Conservation (phyloP, 306 rosid genomes). For the Rosa rugosa region DNA sequence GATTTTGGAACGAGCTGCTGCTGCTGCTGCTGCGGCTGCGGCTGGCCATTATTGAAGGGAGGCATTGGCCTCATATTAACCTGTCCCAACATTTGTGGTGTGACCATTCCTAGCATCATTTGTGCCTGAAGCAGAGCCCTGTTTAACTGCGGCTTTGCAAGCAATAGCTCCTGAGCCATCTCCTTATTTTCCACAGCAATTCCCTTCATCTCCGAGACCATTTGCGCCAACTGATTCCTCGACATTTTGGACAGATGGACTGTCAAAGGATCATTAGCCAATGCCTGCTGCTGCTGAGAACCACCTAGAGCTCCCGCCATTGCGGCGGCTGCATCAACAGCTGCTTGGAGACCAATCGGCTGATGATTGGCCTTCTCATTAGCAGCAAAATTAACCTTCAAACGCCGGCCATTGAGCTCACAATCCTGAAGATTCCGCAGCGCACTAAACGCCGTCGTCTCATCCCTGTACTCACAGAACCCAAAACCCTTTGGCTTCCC, state of each 20-base stretch:
- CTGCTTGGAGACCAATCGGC: constrained; percentile 86
- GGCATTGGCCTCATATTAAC: background rate
- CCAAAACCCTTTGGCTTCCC: constrained; percentile 97
- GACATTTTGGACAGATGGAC: constrained; percentile 49
- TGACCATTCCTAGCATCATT: background rate
- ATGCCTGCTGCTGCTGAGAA: constrained; percentile 17
- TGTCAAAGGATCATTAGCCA: constrained; percentile 45
- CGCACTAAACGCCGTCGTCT: constrained; percentile 90
- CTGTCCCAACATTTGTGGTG: background rate
- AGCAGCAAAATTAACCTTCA: constrained; percentile 87
- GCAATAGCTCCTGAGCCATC: constrained; percentile 63
- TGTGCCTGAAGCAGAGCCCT: constrained; percentile 86
- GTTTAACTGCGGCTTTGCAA: constrained; percentile 74
- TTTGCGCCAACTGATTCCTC: constrained; percentile 45
- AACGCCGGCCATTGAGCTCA: constrained; percentile 82
- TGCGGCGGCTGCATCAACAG: constrained; percentile 66
- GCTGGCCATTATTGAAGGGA: background rate
- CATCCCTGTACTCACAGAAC: constrained; percentile 94
- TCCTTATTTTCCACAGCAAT: constrained; percentile 77
- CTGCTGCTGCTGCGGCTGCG: background rate
- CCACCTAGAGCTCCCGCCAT: constrained; percentile 78
- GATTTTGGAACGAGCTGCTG: background rate
- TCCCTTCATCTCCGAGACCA: constrained; percentile 62
- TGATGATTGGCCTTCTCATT: constrained; percentile 82
- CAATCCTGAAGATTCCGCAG: constrained; percentile 90